Evolutionary conservation across 768 basidiomycete species (phyloP).

Genomic region (Fibroporia radiculosa): DNA sequence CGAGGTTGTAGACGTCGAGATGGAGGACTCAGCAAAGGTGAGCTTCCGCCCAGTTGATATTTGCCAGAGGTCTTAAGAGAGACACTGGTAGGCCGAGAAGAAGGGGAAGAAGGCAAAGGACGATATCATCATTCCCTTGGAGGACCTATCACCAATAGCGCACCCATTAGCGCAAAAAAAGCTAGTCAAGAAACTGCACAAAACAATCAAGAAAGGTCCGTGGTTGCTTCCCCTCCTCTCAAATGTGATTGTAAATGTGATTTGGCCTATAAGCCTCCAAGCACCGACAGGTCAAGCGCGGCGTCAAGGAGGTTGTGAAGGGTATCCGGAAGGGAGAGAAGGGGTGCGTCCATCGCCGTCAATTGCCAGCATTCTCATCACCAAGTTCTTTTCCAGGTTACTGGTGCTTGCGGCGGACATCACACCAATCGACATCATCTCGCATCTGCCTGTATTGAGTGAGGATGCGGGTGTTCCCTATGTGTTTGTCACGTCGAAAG

Average conservation of each 20-base stretch:
- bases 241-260: neutral
- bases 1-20: constrained; percentile 36
- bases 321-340: constrained; percentile 96
- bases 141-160: constrained; percentile 91
- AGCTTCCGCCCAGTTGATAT: constrained; percentile 1
- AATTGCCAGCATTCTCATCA: neutral
- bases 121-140: constrained; percentile 58
- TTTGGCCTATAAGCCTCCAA: constrained; percentile 65
- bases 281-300: constrained; percentile 90
- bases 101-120: constrained; percentile 61
- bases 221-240: neutral
- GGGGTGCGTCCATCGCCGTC: constrained; percentile 48
- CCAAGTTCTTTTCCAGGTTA: constrained; percentile 40
- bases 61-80: too few species aligned
- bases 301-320: constrained; percentile 98
- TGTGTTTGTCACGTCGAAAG: constrained; percentile 85
- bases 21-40: constrained; percentile 31
- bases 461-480: constrained; percentile 93
- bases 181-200: constrained; percentile 88
- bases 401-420: constrained; percentile 95
- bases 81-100: constrained; percentile 33
- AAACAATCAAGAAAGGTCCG: constrained; percentile 85
- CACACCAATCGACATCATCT: constrained; percentile 97
- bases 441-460: constrained; percentile 88
- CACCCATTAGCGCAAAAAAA: constrained; percentile 91